Base-by-base conservation (phyloP, 2,329 filamentous ascomycete species). In the Pezicula rhizophila region DNA sequence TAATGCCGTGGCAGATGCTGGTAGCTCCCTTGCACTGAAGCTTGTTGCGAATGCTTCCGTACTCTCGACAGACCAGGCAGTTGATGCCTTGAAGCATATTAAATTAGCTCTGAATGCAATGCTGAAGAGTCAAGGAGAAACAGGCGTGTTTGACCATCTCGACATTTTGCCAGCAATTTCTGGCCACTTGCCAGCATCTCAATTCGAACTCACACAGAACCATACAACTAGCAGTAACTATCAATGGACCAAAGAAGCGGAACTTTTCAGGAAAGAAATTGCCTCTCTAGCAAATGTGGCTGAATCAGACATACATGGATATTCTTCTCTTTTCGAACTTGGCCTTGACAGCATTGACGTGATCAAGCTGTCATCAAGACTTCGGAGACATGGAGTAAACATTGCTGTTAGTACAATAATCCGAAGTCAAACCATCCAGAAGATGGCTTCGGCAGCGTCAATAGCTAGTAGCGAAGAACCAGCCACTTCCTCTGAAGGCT, bases 301-400 rank as follows among this genome's bases (percentile, higher is more conserved):
- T 0, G 62, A 67, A 3, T 63, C 72, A 2, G 67, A 74, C 0
- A 70, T 96, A 34, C 64, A 68, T 2, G 76, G 79, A 45, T 66
- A 72, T 6, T 80, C 80, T 0, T 85, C 85, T 0, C 79, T 96
- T 10, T 83, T 95, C 35, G 83, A 92, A 57, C 75, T 96, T 28
- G 91, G 91, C 0, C 75, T 96, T 6, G 92, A 96, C 70, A 96
- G 91, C 60, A 95, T 96, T 50, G 91, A 96, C 65, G 79, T 86
- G 2, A 92, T 96, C 64, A 95, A 89, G 59, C 70, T 96, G 0
- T 85, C 87, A 0, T 83, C 89, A 0, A 77, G 82, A 46, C 72
- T 96, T 2, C 85, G 78, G 54, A 78, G 75, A 40, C 66, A 68
- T 4, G 77, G 76, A 0, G 69, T 93, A 17, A 62, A 69, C 1